These are phyloP conservation scores for Fragaria vesca DNA, from an alignment of 306 rosid species.

Conservation along the genomic window DNA sequence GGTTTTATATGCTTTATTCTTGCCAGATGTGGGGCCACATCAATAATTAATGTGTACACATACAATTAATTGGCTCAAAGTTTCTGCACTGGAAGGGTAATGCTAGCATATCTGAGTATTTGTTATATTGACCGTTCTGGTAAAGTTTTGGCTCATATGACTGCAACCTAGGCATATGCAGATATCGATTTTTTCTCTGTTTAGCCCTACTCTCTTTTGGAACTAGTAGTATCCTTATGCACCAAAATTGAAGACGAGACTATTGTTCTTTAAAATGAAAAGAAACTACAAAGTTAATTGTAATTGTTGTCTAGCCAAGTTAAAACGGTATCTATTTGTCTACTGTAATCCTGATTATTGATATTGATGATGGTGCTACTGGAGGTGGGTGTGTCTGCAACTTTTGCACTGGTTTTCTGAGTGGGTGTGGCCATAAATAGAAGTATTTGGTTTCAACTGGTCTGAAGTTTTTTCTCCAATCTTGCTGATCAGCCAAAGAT, in stretches of 20 bases:
- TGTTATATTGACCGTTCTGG: not conserved
- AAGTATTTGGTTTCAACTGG: not conserved
- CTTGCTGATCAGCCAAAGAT: not conserved
- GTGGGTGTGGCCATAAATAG: not conserved
- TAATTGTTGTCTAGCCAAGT: not conserved
- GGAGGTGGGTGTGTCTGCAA: not conserved
- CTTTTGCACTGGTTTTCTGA: not conserved
- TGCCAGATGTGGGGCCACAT: not conserved
- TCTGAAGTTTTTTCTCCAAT: not conserved
- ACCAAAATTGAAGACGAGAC: not conserved
- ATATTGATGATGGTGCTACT: not conserved
- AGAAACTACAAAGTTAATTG: not conserved
- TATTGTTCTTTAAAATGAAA: conserved; percentile 3
- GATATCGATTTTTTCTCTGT: not conserved
- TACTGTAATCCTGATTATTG: not conserved
- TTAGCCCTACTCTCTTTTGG: not conserved
- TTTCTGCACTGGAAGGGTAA: conserved; percentile 1
- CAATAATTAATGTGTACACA: conserved; percentile 9
- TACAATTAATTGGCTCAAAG: not conserved
- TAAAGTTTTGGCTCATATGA: not conserved
- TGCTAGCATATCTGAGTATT: not conserved
- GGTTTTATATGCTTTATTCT: not conserved
- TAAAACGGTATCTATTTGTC: not conserved
- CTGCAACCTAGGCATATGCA: not conserved
- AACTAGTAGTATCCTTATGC: not conserved